Base-by-base conservation (phyloP, 768 basidiomycete species). In the Russula ochroleuca region DNA sequence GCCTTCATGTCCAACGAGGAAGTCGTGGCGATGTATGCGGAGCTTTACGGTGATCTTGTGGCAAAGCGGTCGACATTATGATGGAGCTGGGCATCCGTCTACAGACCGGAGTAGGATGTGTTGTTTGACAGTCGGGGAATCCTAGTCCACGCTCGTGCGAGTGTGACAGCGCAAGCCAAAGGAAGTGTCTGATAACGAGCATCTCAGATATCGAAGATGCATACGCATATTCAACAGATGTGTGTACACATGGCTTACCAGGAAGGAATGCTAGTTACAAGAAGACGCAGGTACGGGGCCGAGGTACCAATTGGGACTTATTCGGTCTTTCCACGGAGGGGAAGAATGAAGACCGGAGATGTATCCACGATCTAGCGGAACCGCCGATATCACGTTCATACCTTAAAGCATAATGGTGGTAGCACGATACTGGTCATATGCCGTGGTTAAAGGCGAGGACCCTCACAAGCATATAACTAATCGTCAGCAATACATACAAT, bases 1-100 rank as follows among this genome's bases (percentile, higher is more conserved):
- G 60, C 61, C 7, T 54, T 65, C 31, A 66, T 68, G 62, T 59
- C 66, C 37, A 60, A 68, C 52, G 63, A 62, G 41, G 61, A 57
- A 1, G 50, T 56, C 14, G 41, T 67, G 56, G 31, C 55, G 23
- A 11, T 57, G 15, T 63, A 43, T 21, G 56, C 62, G 31, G 55
- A n/a, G 55, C 40, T 63, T 8, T 63, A 63, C 21, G 62, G 62
- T 5, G 55, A 63, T 25, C 49, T 57, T 23, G 56, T 57, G 21
- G 54, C 31, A 45, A 49, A 23, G 10, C 40, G 15, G 37, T 33
- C 35, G n/a, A 15, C 33, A 15, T 11, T n/a, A 23, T 49, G 45
- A 61, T 23, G 45, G 19, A n/a, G 33, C 23, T 3, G 19, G 19
- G 7, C 49, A 11, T 31, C 35, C 17, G 8, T 15, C 57, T 21